Percentiles rank a stretch among this genome's conserved stretches.
Conservation (phyloP, 1,284 basidiomycete genomes). For the Leccinum angustisporum region DNA sequence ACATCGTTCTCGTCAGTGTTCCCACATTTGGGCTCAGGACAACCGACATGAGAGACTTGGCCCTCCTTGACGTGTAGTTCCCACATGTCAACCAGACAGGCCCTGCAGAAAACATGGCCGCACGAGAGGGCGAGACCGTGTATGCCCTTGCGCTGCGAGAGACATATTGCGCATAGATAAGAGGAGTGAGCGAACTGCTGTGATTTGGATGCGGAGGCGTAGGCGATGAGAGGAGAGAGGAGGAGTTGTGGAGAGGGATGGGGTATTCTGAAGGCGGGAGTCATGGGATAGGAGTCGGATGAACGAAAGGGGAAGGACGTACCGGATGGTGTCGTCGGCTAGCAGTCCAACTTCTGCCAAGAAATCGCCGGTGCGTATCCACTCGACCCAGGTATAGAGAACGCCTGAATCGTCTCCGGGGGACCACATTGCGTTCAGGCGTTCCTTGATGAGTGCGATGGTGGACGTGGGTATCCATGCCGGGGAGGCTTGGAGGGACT, state of each 20-base stretch:
- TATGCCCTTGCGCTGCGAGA: conserved; percentile 66
- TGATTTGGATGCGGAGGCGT: conserved; percentile 47
- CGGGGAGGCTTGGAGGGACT: conserved; percentile 54
- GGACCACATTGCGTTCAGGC: conserved; percentile 56
- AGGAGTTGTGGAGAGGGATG: conserved; percentile 58
- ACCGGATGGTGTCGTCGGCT: conserved; percentile 44
- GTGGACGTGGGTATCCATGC: conserved; percentile 53
- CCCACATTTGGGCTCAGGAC: conserved; percentile 74
- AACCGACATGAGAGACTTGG: conserved; percentile 65
- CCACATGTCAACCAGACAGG: conserved; percentile 75
- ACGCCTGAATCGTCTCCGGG: conserved; percentile 56
- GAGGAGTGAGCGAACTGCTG: conserved; percentile 58
- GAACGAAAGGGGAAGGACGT: conserved; percentile 24
- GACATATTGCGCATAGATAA: conserved; percentile 68
- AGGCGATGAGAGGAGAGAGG: conserved; percentile 44
- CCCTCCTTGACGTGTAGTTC: conserved; percentile 72
- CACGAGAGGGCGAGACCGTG: conserved; percentile 67
- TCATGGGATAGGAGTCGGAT: conserved; percentile 2
- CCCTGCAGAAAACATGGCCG: conserved; percentile 69
- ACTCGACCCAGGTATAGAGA: conserved; percentile 71
- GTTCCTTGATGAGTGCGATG: conserved; percentile 37
- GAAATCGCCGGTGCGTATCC: conserved; percentile 63
- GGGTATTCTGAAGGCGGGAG: conserved; percentile 42
- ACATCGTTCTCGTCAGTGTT: conserved; percentile 42
- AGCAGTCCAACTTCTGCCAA: conserved; percentile 41